Base-by-base conservation (phyloP, 371 early-diverging fungal genomes). In the Apophysomyces variabilis region DNA sequence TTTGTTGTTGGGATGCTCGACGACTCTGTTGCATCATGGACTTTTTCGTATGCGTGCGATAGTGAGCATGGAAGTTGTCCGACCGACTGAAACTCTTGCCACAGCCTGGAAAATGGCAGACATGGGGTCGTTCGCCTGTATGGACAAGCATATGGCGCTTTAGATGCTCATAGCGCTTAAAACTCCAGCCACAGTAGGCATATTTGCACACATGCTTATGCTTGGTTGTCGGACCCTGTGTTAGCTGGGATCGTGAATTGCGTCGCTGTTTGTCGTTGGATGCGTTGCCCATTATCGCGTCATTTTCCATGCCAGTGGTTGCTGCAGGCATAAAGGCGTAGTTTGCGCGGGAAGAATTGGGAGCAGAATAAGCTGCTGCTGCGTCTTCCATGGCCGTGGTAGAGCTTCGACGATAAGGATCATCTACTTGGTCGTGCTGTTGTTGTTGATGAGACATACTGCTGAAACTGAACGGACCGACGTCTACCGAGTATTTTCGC, bases 81-180 rank as follows among this genome's bases (percentile, higher is more conserved):
- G 90, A 90, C 36, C 93, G 85, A 62, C 91, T 87, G 64, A 93
- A 93, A 5, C 85, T 78, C 68, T 90, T 89, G 21, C 85, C 83
- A 66, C 93, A 93, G 7, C 85, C 86, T 38, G 79, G 79, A 37
- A 83, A 83, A 47, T 80, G 83, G 64, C 93, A 93, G n/a, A 84
- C 81, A 74, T 86, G 90, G 38, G 93, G 86, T 18, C 87, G 74
- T 62, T 86, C 87, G 26, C 86, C 87, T 8, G 88, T 85, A 41
- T 88, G 88, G 50, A 88, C 87, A 8, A 91, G 69, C 81, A 87
- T 85, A 68, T 93, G 95, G 9, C 96, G 72, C 62, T 92, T 91
- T 58, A 95, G 73, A 70, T 95, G 94, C 66, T 95, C 95, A 69
- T 84, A 90, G 26, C 95, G 82, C 74, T 94, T 94, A 70, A 88